Percentiles rank a stretch among this genome's conserved stretches.
Evolutionary conservation across 208 protist species (phyloP).

Genomic region (Strigomonas culicis): DNA sequence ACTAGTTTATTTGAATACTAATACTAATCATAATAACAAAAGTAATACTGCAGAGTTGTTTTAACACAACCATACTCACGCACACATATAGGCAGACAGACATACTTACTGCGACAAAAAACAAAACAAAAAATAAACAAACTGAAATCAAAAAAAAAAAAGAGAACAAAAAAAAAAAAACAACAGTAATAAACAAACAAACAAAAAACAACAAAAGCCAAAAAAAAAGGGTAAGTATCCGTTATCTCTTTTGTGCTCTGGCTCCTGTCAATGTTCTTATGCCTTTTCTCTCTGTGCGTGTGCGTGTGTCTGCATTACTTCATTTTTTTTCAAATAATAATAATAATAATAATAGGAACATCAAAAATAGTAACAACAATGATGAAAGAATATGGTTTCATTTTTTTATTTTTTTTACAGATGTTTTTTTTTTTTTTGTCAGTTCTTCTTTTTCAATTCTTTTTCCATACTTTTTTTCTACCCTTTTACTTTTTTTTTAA

Average conservation of each 20-base stretch:
- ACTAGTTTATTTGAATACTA: too few species aligned
- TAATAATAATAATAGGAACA: too few species aligned
- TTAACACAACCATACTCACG: neutral
- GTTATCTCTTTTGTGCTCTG: neutral
- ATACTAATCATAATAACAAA: slow-evolving; percentile 10
- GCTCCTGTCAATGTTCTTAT: too few species aligned
- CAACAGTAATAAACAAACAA: slow-evolving; percentile 1
- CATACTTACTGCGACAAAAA: neutral
- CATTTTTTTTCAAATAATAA: too few species aligned
- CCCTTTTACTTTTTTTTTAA: too few species aligned
- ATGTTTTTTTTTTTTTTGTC: neutral
- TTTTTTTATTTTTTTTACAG: neutral
- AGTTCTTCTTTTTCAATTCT: neutral
- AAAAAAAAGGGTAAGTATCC: neutral
- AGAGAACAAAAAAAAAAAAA: slow-evolving; percentile 8
- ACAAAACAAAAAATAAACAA: slow-evolving; percentile 14
- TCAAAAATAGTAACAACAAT: too few species aligned
- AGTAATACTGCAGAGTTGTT: neutral
- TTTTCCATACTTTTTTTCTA: too few species aligned
- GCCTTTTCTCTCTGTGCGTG: too few species aligned
- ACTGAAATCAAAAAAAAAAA: neutral
- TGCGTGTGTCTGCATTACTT: too few species aligned
- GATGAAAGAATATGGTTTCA: too few species aligned
- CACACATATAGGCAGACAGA: neutral
- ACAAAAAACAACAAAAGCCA: neutral